These are phyloP conservation scores for Aspergillus vadensis DNA, from an alignment of 2,329 filamentous ascomycete species.

Conservation along the genomic window DNA sequence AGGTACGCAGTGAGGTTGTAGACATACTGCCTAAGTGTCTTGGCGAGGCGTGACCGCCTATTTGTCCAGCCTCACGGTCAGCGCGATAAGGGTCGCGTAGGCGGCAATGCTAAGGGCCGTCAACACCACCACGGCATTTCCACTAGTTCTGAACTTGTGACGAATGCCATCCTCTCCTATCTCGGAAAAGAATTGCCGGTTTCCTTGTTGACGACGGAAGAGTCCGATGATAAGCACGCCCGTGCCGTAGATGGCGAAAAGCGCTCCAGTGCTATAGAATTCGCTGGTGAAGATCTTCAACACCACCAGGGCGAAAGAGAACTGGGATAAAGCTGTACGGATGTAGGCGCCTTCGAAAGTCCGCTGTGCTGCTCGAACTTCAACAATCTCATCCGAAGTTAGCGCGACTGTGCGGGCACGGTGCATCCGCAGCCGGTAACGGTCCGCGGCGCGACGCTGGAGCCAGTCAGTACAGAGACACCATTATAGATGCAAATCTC, in stretches of 20 bases:
- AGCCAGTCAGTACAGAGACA: conserved; percentile 18
- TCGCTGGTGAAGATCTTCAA: conserved; percentile 96
- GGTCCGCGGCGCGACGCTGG: conserved; percentile 68
- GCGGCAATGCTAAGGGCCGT: conserved; percentile 64
- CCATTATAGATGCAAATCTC: neutral
- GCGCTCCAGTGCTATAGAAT: conserved; percentile 94
- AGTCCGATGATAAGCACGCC: conserved; percentile 80
- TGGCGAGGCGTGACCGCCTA: conserved; percentile 18
- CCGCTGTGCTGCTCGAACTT: conserved; percentile 89
- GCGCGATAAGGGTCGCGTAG: conserved; percentile 60
- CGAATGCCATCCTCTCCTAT: conserved; percentile 61
- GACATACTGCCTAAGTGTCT: conserved; percentile 4
- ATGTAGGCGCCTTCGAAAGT: conserved; percentile 98
- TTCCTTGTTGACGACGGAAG: conserved; percentile 87
- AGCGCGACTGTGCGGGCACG: conserved; percentile 81
- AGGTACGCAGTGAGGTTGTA: conserved; percentile 31
- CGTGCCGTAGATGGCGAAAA: conserved; percentile 89
- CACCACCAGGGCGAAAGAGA: conserved; percentile 91
- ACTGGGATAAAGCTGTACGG: conserved; percentile 89
- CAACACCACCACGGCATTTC: conserved; percentile 65
- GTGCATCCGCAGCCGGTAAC: conserved; percentile 77
- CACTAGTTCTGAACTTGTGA: conserved; percentile 66
- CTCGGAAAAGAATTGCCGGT: conserved; percentile 81
- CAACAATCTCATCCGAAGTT: conserved; percentile 82
- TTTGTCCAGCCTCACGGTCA: conserved; percentile 55